Evolutionary conservation across 2,329 filamentous ascomycete species (phyloP), one percentile per base, ranked within the genome.

Genomic region (Tolypocladium ophioglossoides): DNA sequence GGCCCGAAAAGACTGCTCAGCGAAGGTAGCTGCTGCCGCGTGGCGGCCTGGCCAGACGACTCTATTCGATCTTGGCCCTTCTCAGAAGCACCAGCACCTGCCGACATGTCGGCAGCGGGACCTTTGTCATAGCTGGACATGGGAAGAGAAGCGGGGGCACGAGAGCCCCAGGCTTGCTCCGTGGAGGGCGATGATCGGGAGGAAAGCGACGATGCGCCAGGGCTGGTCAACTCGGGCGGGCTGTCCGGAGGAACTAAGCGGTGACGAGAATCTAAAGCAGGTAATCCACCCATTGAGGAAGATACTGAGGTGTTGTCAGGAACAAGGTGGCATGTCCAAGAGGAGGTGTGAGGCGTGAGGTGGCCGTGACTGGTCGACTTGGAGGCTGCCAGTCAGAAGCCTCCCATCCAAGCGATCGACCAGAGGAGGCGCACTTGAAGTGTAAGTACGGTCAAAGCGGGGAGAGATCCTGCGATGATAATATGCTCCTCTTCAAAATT

Each of bases 41-140:
- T 56, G 24, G 64, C 59, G 56, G 59, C 54, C 56, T 62, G 65
- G 58, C 54, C 62, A 49, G 61, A 60, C 49, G 62, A 62, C 55
- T 74, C 72, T 54, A 68, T 68, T 56, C 68, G 70, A 52, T 62
- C 59, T 49, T 67, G 67, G 32, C 64, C 64, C 53, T 71, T 70
- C 58, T 73, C 71, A 52, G 44, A 27, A 20, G 65, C 60, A 51
- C 64, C 68, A 62, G 71, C 72, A 55, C 68, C 69, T 57, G 59
- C 56, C 60, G 70, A 69, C 73, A 76, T 73, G 56, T 74, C 72
- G 66, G 68, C 63, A 63, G 67, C 72, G 57, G 70, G 64, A 58
- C 68, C 65, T 58, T 73, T 75, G 55, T 79, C 79, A 80, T 82
- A 77, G 67, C 72, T 76, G 64, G 78, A 78, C 80, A 82, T 83